These are phyloP conservation scores for Geranium rotundifolium DNA, from an alignment of 345 rosid genomes.

Conservation along the genomic window DNA sequence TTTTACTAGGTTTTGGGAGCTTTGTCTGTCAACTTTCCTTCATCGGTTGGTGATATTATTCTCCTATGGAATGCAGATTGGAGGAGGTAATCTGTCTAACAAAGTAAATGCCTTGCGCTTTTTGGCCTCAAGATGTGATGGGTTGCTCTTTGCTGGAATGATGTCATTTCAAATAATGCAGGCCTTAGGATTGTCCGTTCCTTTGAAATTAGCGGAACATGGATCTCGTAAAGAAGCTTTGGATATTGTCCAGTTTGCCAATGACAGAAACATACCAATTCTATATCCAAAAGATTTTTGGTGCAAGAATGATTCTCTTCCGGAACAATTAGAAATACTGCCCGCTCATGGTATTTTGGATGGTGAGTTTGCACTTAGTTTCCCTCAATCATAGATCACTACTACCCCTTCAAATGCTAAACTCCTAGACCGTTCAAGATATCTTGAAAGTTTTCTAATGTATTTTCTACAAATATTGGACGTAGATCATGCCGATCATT, in stretches of 20 bases:
- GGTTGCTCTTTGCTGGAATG: constrained; percentile 45
- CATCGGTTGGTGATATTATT: constrained; percentile 4
- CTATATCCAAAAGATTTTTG: constrained; percentile 48
- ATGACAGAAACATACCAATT: constrained; percentile 23
- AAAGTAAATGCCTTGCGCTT: constrained; percentile 49
- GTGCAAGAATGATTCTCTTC: constrained; percentile 25
- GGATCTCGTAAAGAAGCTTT: constrained; percentile 33
- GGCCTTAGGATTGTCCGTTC: constrained; percentile 36
- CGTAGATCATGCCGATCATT: no score
- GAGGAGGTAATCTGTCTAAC: constrained; percentile 42
- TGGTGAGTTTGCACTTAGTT: constrained; percentile 26
- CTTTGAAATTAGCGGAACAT: constrained; percentile 32
- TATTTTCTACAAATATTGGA: no score
- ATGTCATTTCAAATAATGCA: constrained; percentile 55
- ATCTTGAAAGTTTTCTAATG: neutral
- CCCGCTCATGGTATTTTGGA: constrained; percentile 28
- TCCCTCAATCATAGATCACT: neutral
- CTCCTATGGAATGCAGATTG: constrained; percentile 38
- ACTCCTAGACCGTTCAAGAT: neutral
- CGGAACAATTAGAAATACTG: constrained; percentile 26
- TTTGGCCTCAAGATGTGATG: constrained; percentile 56
- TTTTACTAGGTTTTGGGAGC: neutral
- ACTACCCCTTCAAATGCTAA: neutral
- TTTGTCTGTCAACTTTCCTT: constrained; percentile 2
- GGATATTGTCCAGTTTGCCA: constrained; percentile 35